Evolutionary conservation across 2,329 filamentous ascomycete genomes (phyloP).

Genomic region (Beauveria pseudobassiana): DNA sequence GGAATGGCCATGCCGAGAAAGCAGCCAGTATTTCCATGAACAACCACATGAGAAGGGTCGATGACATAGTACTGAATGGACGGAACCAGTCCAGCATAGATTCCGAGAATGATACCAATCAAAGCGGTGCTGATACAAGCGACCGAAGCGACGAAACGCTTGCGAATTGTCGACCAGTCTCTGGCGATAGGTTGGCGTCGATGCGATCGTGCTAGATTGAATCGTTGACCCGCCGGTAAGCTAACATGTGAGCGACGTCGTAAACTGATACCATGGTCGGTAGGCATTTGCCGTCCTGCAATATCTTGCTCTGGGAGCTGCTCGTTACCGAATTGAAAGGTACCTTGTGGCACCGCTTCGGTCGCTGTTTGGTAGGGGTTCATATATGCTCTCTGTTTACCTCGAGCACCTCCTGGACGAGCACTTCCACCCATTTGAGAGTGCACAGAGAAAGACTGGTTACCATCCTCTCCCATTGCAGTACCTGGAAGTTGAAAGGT

Average conservation of each 20-base stretch:
- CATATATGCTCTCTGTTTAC: not conserved
- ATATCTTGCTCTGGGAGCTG: conserved; percentile 20
- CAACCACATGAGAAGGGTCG: conserved; percentile 58
- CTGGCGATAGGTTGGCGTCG: conserved; percentile 60
- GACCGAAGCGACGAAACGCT: conserved; percentile 60
- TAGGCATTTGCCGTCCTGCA: conserved; percentile 19
- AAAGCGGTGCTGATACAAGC: conserved; percentile 67
- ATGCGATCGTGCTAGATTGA: conserved; percentile 47
- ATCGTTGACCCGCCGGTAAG: conserved; percentile 39
- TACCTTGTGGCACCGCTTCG: not conserved
- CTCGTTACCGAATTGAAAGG: conserved; percentile 17
- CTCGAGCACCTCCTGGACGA: not conserved
- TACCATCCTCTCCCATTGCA: conserved; percentile 7
- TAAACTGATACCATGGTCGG: conserved; percentile 34
- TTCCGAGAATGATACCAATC: conserved; percentile 62
- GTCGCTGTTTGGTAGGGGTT: not conserved
- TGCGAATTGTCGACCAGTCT: conserved; percentile 61
- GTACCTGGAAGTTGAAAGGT: conserved; percentile 11
- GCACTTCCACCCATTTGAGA: not conserved
- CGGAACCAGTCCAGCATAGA: conserved; percentile 73
- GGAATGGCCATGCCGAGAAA: conserved; percentile 65
- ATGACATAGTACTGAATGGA: conserved; percentile 70
- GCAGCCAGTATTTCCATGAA: conserved; percentile 66
- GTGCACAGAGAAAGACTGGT: conserved; percentile 2
- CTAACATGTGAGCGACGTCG: conserved; percentile 47